These are phyloP conservation scores for Colletotrichum aenigma DNA, from an alignment of 2,329 filamentous ascomycete genomes.

Conservation along the genomic window DNA sequence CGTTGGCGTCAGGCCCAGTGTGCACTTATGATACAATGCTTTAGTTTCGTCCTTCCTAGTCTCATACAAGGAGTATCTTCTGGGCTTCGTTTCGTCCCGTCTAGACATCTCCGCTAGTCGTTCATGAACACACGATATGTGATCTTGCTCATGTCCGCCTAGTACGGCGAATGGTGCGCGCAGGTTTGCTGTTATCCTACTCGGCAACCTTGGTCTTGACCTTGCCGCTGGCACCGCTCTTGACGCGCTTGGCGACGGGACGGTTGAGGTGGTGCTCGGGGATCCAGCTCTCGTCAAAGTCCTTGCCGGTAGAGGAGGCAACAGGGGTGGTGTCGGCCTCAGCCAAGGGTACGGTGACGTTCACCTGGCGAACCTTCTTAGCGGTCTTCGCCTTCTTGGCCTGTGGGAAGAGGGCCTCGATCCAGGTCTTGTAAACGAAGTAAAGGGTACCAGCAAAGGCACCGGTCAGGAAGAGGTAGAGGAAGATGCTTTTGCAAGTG, in stretches of 20 bases:
- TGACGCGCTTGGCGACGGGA: slow-evolving; percentile 72
- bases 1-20: not conserved
- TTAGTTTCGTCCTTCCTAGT: not conserved
- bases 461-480: slow-evolving; percentile 87
- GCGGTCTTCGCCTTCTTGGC: slow-evolving; percentile 69
- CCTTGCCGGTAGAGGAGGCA: slow-evolving; percentile 70
- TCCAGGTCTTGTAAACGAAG: slow-evolving; percentile 99
- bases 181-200: not conserved
- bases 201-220: slow-evolving; percentile 20
- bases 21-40: slow-evolving; percentile 16
- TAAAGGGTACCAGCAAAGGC: slow-evolving; percentile 82
- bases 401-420: slow-evolving; percentile 94
- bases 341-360: slow-evolving; percentile 65
- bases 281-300: slow-evolving; percentile 94
- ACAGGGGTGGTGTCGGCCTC: slow-evolving; percentile 75
- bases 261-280: slow-evolving; percentile 87
- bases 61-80: not conserved
- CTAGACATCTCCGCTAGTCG: not conserved
- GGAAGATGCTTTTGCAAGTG: slow-evolving; percentile 75
- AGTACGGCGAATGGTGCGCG: not conserved
- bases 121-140: not conserved
- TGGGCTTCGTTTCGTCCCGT: not conserved
- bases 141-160: not conserved
- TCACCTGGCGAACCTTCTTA: slow-evolving; percentile 71
- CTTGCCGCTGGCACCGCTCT: slow-evolving; percentile 59